Base-by-base conservation (phyloP, 768 basidiomycete genomes). In the Auriscalpium microsporum region DNA sequence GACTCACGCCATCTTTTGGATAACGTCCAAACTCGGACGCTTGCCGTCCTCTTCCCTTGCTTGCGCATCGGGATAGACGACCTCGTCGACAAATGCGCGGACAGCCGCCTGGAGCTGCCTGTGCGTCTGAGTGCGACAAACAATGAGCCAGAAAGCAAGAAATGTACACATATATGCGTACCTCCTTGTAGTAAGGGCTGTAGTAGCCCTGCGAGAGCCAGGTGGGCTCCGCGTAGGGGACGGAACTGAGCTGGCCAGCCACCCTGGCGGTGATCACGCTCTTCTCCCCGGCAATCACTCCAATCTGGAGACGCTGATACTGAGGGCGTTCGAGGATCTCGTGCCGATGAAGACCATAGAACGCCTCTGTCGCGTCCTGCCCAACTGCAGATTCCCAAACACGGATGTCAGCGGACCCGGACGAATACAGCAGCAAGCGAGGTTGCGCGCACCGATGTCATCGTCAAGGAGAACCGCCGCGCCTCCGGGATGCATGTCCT, bases 31-130 rank as follows among this genome's bases (percentile, higher is more conserved):
- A 56, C 82, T 86, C 0, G 91, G 87, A 23, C 87, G 79, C 73
- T 95, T 94, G n/a, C 93, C 92, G 62, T 88, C 88, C 61, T 85
- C 87, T 72, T 96, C 94, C 58, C 86, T 82, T 19, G 77, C 75
- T 75, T 68, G 67, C 10, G 74, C 74, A 54, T 73, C 71, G 8
- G 71, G 72, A 28, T 75, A 73, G 56, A 95, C 72, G 23, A 85
- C 75, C 55, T 83, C 84, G 63, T 89, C 80, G 66, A 87, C 58
- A 74, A 94, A 80, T 69, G 80, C 72, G 46, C 80, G 77, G 61
- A 88, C 74, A 10, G 72, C 84, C 62, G 64, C 67, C 65, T 86
- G 84, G 67, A 89, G 78, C 34, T 68, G 69, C 45, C 77, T 74
- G 68, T 90, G 87, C 52, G 73, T 78, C 84, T 86, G 59, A 28